These are phyloP conservation scores for Pythium graminicola DNA, from an alignment of 352 stramenopile genomes.

Conservation along the genomic window DNA sequence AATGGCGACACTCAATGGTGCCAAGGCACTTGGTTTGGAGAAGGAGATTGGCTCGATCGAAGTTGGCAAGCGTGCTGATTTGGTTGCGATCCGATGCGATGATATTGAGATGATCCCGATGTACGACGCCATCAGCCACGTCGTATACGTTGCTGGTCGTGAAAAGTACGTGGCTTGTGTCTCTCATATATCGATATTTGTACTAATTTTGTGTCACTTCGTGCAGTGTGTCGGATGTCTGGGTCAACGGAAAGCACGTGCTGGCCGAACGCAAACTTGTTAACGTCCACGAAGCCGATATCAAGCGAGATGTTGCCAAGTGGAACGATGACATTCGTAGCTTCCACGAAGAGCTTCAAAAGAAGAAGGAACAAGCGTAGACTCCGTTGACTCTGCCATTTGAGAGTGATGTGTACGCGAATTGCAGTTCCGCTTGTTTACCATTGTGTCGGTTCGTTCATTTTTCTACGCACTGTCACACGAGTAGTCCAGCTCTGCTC, in stretches of 20 bases:
- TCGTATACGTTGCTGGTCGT: conserved; percentile 78
- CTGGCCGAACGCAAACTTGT: conserved; percentile 60
- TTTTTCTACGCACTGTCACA: background rate
- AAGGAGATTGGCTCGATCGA: conserved; percentile 80
- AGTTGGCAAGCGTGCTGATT: conserved; percentile 77
- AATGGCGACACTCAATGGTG: conserved; percentile 89
- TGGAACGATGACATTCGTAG: conserved; percentile 53
- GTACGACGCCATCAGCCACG: conserved; percentile 82
- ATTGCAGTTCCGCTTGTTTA: too few relatives aligned
- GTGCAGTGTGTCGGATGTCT: conserved; percentile 80
- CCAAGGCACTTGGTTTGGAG: conserved; percentile 75
- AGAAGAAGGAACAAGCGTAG: conserved; percentile 30
- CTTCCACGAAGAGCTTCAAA: conserved; percentile 43
- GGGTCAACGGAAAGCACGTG: conserved; percentile 82
- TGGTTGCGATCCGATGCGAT: conserved; percentile 76
- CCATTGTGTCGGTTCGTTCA: too few relatives aligned
- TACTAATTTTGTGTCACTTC: conserved; percentile 4
- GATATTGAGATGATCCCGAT: conserved; percentile 84
- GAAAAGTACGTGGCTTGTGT: conserved; percentile 42
- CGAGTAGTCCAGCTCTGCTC: background rate
- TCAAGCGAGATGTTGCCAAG: conserved; percentile 55
- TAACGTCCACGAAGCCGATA: conserved; percentile 56
- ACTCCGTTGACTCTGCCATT: too few relatives aligned
- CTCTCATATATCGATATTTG: background rate
- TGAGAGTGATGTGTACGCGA: background rate